phyloP scores from a whole-genome alignment of 2,329 filamentous ascomycete species.

The Aspergillus sergii region DNA sequence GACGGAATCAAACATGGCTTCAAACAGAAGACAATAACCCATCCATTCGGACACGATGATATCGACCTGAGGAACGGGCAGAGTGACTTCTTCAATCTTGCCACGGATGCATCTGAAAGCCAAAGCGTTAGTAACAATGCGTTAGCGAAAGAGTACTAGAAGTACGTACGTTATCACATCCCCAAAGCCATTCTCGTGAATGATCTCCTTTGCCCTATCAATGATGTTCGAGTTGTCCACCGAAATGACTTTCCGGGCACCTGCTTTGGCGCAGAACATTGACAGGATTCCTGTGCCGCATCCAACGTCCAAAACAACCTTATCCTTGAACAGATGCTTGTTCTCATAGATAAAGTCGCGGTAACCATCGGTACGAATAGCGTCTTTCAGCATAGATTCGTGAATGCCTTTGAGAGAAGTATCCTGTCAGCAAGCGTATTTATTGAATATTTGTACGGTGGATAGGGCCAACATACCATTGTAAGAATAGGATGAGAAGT shows the following conservation, averaged over 20 bases:
- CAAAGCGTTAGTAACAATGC: constrained; percentile 10
- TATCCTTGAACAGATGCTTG: constrained; percentile 82
- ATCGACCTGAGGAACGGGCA: constrained; percentile 81
- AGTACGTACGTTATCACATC: constrained; percentile 65
- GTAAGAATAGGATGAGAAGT: constrained; percentile 67
- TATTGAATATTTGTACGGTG: not conserved
- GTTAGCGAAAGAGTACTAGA: not conserved
- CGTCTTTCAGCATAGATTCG: constrained; percentile 93
- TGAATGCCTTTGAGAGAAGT: constrained; percentile 69
- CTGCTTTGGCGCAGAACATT: constrained; percentile 92
- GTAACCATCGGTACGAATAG: constrained; percentile 85
- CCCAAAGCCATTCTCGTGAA: constrained; percentile 77
- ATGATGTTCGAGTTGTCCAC: constrained; percentile 94
- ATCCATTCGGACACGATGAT: constrained; percentile 98
- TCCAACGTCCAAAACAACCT: constrained; percentile 87
- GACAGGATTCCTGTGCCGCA: constrained; percentile 85
- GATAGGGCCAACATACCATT: constrained; percentile 58
- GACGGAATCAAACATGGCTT: constrained; percentile 94
- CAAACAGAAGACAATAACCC: constrained; percentile 91
- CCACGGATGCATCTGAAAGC: constrained; percentile 67
- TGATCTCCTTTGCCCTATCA: constrained; percentile 79
- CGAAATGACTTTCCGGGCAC: constrained; percentile 81
- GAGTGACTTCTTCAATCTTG: constrained; percentile 81
- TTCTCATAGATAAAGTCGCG: constrained; percentile 93
- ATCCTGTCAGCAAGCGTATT: not conserved